Evolutionary conservation across 225 moss, liverwort and hornwort genomes (phyloP), one percentile per base, ranked within the genome.

Genomic region (Takakia lepidozioides): DNA sequence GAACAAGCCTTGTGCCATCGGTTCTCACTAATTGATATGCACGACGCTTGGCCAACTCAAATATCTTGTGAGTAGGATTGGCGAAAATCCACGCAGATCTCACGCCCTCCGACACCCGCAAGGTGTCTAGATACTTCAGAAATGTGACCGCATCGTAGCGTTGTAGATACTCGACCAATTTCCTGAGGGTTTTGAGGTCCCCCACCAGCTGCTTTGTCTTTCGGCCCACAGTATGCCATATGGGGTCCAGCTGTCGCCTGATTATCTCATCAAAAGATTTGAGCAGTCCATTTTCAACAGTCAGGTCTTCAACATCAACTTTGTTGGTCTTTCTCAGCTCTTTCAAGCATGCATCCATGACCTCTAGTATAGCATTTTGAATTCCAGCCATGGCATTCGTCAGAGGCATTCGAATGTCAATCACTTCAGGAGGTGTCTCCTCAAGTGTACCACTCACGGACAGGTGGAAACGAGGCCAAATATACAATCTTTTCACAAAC

Each of bases 301-400:
- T 91, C 61, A 98, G 66, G 29, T 98, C 98, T 55, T 98, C 98
- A 15, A 98, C 78, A 50, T 98, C 98, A 39, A 98, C 75, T 73
- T 87, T 98, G 49, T 98, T 98, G 13, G 87, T 87, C 57, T 98
- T 98, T 49, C 85, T 72, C n/a, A 98, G 85, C 74, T 98, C 98
- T 47, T 88, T 98, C 69, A 98, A 77, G 69, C 98, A 98, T 8
- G 91, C 91, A 59, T 87, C 98, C 98, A 98, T 98, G 20, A 98
- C 98, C 65, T 98, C 98, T 17, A 98, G 57, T 49, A 98, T 91
- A 9, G 98, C 91, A 62, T 44, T 59, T 68, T 98, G 98, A 43
- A 98, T 98, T 49, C 91, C 98, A 61, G 82, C 75, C 91, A 98
- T 91, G 44, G 91, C 71, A 30, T 83, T 19, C n/a, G 91, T 91